Conservation (phyloP, 192 early-diverging fungal species). For the Gaertneriomyces sp. region DNA sequence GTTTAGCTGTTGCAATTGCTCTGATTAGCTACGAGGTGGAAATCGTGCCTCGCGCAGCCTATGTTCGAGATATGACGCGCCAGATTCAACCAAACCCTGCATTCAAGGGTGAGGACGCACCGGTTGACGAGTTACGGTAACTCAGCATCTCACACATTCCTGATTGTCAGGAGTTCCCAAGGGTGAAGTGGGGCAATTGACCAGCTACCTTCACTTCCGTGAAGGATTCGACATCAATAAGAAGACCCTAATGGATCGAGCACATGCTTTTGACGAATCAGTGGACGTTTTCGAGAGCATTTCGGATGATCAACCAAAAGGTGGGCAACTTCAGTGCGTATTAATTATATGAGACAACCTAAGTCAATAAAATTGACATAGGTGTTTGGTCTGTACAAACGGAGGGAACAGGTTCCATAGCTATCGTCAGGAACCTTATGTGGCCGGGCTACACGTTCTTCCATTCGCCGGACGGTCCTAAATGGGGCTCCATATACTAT, state of each 20-base stretch:
- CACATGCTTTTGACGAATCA: slow-evolving; percentile 44
- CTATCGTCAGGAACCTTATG: slow-evolving; percentile 46
- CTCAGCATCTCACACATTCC: slow-evolving; percentile 1
- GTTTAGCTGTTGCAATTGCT: slow-evolving; percentile 42
- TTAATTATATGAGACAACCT: background rate
- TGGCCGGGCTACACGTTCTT: slow-evolving; percentile 58
- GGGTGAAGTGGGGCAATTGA: slow-evolving; percentile 41
- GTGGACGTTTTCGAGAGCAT: slow-evolving; percentile 58
- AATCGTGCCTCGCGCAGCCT: slow-evolving; percentile 52
- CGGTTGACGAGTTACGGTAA: background rate
- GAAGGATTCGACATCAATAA: slow-evolving; percentile 52
- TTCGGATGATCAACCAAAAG: slow-evolving; percentile 47
- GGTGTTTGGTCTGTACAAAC: slow-evolving; percentile 51
- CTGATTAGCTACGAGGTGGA: slow-evolving; percentile 51
- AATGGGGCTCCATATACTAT: slow-evolving; percentile 50
- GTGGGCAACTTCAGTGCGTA: slow-evolving; percentile 11
- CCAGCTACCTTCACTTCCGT: slow-evolving; percentile 52
- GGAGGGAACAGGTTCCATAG: slow-evolving; percentile 42
- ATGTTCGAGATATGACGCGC: slow-evolving; percentile 44
- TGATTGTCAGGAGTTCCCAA: slow-evolving; percentile 32
- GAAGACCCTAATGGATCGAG: slow-evolving; percentile 43
- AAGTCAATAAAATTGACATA: background rate
- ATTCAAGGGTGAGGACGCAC: slow-evolving; percentile 39
- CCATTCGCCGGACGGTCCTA: slow-evolving; percentile 42
- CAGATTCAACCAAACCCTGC: slow-evolving; percentile 38